Conservation (phyloP, 257 asterid species). For the Nyctanthes arbortristis region DNA sequence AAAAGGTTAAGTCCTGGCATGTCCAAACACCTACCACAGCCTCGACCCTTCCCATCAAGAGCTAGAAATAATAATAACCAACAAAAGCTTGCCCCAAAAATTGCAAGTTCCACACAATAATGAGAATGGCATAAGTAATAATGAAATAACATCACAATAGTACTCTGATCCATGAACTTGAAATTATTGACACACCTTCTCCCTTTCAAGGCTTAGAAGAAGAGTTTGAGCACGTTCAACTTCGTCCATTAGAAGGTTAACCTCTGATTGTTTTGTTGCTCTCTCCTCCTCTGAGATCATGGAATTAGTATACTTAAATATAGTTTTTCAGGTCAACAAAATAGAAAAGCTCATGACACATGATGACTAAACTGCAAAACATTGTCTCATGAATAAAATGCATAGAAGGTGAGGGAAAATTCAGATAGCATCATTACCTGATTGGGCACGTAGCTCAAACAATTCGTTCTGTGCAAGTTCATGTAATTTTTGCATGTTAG, state of each 20-base stretch:
- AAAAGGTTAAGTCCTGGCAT: background rate
- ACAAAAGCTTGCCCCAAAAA: background rate
- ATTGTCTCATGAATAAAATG: conserved; percentile 8
- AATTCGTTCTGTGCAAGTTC: conserved; percentile 98
- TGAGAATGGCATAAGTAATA: background rate
- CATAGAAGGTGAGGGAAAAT: conserved; percentile 14
- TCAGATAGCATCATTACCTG: conserved; percentile 56
- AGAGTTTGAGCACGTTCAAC: conserved; percentile 97
- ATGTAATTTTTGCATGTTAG: conserved; percentile 92
- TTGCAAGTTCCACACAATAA: background rate
- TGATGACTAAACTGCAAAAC: conserved; percentile 12
- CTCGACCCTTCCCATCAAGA: background rate
- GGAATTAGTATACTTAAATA: conserved; percentile 25
- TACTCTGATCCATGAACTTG: conserved; percentile 21
- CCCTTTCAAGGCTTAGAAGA: conserved; percentile 94
- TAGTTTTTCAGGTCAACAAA: conserved; percentile 11
- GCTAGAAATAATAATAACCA: background rate
- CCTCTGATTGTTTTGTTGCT: conserved; percentile 94
- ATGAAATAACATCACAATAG: conserved; percentile 4
- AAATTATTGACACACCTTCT: conserved; percentile 60
- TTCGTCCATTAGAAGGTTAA: conserved; percentile 93
- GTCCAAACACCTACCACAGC: background rate
- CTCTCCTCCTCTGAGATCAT: conserved; percentile 75
- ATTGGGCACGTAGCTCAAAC: conserved; percentile 97
- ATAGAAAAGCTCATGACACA: background rate